Conservation (phyloP, 1,284 basidiomycete genomes). For the Fistulinella cinereoalba region DNA sequence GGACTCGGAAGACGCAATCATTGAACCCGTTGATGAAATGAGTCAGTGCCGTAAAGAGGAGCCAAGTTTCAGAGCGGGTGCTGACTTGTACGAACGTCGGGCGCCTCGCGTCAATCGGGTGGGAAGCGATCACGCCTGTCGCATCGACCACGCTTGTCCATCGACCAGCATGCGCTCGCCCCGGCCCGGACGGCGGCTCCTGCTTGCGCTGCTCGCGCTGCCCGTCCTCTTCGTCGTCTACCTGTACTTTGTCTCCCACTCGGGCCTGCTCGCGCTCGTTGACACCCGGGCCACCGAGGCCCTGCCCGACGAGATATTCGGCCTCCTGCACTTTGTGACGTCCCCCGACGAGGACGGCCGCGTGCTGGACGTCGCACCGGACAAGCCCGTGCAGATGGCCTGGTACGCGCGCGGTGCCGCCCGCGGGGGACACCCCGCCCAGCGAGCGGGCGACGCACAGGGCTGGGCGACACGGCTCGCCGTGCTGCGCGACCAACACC, state of each 20-base stretch:
- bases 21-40: too few species aligned
- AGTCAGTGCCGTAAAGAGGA: too few species aligned
- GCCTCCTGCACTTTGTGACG: conserved; percentile 60
- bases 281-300: conserved; percentile 25
- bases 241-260: conserved; percentile 29
- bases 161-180: conserved; percentile 29
- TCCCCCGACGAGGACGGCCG: conserved; percentile 36
- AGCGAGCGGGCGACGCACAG: conserved; percentile 1
- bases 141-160: too few species aligned
- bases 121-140: too few species aligned
- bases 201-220: conserved; percentile 34
- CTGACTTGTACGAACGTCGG: too few species aligned
- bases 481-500: conserved; percentile 49
- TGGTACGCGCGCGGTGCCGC: conserved; percentile 42
- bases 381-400: conserved; percentile 44
- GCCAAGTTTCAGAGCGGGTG: too few species aligned
- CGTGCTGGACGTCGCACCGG: conserved; percentile 37
- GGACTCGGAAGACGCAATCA: too few species aligned
- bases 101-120: too few species aligned
- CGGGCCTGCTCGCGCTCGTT: conserved; percentile 34
- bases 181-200: conserved; percentile 44
- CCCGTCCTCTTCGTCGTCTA: conserved; percentile 29
- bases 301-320: conserved; percentile 58
- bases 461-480: conserved; percentile 50
- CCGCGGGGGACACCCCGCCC: not conserved